These are phyloP conservation scores for Cadophora sp. DNA, from an alignment of 2,329 filamentous ascomycete species.

Conservation along the genomic window DNA sequence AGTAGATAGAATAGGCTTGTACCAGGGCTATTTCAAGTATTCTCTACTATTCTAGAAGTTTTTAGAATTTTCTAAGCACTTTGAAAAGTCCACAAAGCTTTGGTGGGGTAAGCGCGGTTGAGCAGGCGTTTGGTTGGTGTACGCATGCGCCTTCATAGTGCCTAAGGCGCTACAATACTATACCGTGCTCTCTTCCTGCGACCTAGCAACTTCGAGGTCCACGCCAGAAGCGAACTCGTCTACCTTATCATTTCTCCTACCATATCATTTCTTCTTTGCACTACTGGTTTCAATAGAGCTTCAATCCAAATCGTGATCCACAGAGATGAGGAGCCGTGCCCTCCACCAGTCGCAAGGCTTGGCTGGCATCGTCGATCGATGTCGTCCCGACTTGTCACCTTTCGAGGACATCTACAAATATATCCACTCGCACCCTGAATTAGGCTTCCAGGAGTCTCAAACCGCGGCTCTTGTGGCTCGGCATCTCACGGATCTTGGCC, in stretches of 20 bases:
- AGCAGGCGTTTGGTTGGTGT: background rate
- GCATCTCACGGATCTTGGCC: constrained; percentile 18
- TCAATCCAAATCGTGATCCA: background rate
- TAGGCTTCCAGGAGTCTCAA: constrained; percentile 31
- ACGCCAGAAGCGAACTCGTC: background rate
- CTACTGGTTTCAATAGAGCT: background rate
- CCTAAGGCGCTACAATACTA: no score
- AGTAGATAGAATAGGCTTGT: no score
- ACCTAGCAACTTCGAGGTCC: background rate
- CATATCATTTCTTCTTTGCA: background rate
- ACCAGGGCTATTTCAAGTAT: no score
- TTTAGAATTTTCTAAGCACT: background rate
- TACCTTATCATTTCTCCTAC: background rate
- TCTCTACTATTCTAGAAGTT: no score
- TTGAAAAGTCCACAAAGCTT: background rate
- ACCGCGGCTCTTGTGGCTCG: constrained; percentile 28
- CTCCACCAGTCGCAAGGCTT: background rate
- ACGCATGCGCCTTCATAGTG: no score
- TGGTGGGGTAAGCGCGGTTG: background rate
- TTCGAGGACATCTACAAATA: constrained; percentile 36
- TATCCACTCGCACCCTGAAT: constrained; percentile 38
- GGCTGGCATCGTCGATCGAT: constrained; percentile 16
- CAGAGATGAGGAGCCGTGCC: background rate
- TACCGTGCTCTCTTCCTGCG: background rate
- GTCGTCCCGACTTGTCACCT: constrained; percentile 7